Evolutionary conservation across 768 basidiomycete species (phyloP).

Genomic region (Kwoniella dendrophila): DNA sequence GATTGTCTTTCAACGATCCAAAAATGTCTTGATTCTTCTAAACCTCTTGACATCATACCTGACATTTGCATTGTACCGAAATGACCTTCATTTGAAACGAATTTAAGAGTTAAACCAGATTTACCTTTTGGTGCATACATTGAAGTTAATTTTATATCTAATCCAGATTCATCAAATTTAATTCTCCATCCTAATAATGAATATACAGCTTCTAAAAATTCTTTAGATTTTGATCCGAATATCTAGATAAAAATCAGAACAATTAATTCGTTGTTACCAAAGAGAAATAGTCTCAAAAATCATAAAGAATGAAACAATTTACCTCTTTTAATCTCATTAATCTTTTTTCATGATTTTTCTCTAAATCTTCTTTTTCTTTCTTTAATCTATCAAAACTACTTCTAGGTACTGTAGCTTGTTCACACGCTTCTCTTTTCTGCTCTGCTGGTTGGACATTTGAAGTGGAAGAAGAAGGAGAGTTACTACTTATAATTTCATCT

Average conservation of each 20-base stretch:
- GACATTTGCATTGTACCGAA: conserved; percentile 55
- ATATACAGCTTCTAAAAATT: conserved; percentile 88
- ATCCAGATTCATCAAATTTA: conserved; percentile 85
- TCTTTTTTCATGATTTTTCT: conserved; percentile 75
- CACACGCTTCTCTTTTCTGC: conserved; percentile 1
- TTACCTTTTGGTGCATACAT: conserved; percentile 82
- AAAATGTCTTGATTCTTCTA: conserved; percentile 74
- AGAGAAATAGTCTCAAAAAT: too few relatives aligned
- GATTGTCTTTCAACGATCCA: conserved; percentile 86
- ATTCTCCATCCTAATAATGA: conserved; percentile 89
- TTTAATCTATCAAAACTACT: conserved; percentile 76
- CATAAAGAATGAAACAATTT: too few relatives aligned
- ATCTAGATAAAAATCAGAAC: too few relatives aligned
- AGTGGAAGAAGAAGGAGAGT: too few relatives aligned
- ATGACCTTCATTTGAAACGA: conserved; percentile 56
- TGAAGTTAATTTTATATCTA: conserved; percentile 80
- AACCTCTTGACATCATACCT: conserved; percentile 57
- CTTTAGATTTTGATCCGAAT: conserved; percentile 78
- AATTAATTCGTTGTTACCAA: too few relatives aligned
- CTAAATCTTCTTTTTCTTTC: conserved; percentile 70
- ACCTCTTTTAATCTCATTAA: conserved; percentile 79
- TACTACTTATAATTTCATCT: conserved; percentile 59
- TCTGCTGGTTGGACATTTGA: conserved; percentile 14
- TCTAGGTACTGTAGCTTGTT: conserved; percentile 67
- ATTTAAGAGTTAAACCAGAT: conserved; percentile 70